Evolutionary conservation across 1,284 basidiomycete species (phyloP).

Genomic region (Rhodotorula sp.): DNA sequence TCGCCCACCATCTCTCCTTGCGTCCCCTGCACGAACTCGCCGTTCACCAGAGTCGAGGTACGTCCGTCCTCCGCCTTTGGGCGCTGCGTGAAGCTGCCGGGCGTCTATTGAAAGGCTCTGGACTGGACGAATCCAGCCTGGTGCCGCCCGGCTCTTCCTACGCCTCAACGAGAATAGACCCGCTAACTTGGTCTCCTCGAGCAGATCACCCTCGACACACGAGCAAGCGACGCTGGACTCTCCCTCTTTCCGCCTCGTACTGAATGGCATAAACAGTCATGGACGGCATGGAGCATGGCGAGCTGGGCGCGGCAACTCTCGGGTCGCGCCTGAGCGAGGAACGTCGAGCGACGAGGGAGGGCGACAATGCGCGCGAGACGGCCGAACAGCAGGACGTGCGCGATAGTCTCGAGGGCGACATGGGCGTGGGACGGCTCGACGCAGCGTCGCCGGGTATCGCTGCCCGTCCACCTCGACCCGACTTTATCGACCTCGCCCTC

Average conservation of each 20-base stretch:
- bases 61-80: too few relatives aligned
- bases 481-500: slow-evolving; percentile 30
- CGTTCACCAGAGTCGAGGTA: too few relatives aligned
- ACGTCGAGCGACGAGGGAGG: background rate
- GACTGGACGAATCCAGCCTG: too few relatives aligned
- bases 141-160: too few relatives aligned
- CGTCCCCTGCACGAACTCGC: too few relatives aligned
- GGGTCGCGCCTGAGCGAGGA: background rate
- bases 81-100: too few relatives aligned
- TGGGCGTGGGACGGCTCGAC: background rate
- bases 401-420: slow-evolving; percentile 24
- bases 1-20: too few relatives aligned
- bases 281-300: slow-evolving; percentile 20
- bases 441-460: background rate
- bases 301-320: slow-evolving; percentile 5
- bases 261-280: slow-evolving; percentile 25
- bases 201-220: background rate
- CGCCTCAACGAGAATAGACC: too few relatives aligned
- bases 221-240: background rate
- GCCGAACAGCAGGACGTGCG: slow-evolving; percentile 11
- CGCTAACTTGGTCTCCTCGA: background rate
- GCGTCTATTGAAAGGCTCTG: too few relatives aligned
- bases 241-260: background rate
- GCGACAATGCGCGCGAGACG: background rate
- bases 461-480: background rate